phyloP scores from a whole-genome alignment of 495 filamentous ascomycete species.

The Penicillium pulvis region DNA sequence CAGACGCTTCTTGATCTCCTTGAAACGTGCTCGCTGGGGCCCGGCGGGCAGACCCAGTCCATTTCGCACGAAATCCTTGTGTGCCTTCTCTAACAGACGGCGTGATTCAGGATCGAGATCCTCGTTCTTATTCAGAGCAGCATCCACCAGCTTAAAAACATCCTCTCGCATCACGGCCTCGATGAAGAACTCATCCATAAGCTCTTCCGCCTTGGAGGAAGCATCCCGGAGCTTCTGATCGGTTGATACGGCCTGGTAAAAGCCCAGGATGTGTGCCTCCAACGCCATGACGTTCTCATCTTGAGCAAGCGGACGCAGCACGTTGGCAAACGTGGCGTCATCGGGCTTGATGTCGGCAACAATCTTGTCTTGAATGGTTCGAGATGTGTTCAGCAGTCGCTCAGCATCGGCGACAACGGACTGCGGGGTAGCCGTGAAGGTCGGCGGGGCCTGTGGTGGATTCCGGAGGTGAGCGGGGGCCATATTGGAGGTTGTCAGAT shows the following conservation, averaged over 20 bases:
- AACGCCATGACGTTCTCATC: constrained; percentile 68
- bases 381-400: constrained; percentile 67
- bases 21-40: constrained; percentile 63
- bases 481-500: constrained; percentile 66
- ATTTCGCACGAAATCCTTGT: constrained; percentile 66
- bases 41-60: constrained; percentile 64
- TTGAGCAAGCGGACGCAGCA: constrained; percentile 62
- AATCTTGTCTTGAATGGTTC: constrained; percentile 71
- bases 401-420: constrained; percentile 78
- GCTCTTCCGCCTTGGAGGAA: constrained; percentile 66
- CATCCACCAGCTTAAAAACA: constrained; percentile 63
- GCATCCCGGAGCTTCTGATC: constrained; percentile 70
- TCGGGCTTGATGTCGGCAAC: constrained; percentile 66
- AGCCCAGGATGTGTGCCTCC: constrained; percentile 63
- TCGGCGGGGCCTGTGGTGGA: constrained; percentile 82
- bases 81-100: constrained; percentile 66
- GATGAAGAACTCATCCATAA: constrained; percentile 67
- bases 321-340: constrained; percentile 66
- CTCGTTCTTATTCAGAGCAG: constrained; percentile 59
- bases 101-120: constrained; percentile 64
- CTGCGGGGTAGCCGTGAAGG: constrained; percentile 80
- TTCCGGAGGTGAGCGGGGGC: constrained; percentile 61
- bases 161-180: constrained; percentile 71
- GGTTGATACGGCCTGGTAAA: constrained; percentile 79
- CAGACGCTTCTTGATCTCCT: constrained; percentile 72